These are phyloP conservation scores for Tolypocladium pustulatum DNA, from an alignment of 2,329 filamentous ascomycete genomes.

Conservation along the genomic window DNA sequence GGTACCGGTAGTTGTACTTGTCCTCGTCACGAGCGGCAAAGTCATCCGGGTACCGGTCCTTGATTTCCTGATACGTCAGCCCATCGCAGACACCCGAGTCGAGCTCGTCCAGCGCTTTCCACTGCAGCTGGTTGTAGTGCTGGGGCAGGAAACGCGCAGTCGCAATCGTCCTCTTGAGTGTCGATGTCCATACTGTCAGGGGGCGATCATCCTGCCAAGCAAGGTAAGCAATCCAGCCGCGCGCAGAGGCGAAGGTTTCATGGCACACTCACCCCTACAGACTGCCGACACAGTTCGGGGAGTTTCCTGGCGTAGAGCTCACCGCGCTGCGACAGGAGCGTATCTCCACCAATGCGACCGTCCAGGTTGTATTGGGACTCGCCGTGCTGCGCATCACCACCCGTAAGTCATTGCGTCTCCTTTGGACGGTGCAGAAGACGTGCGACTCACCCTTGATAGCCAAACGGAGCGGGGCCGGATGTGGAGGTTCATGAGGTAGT, in stretches of 20 bases:
- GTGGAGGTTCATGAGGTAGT: slow-evolving; percentile 97
- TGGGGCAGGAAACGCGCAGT: slow-evolving; percentile 74
- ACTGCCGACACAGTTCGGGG: slow-evolving; percentile 74
- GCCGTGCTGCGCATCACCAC: slow-evolving; percentile 54
- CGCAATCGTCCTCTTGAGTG: slow-evolving; percentile 73
- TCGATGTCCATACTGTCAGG: slow-evolving; percentile 53
- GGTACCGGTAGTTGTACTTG: slow-evolving; percentile 99
- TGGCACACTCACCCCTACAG: slow-evolving; percentile 60
- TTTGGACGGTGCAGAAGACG: background rate
- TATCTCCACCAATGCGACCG: slow-evolving; percentile 88
- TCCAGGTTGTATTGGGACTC: slow-evolving; percentile 88
- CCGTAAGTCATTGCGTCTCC: too few relatives aligned
- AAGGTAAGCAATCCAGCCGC: background rate
- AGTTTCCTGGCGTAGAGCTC: slow-evolving; percentile 79
- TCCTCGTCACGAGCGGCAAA: slow-evolving; percentile 93
- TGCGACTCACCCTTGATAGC: slow-evolving; percentile 68
- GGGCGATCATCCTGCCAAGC: slow-evolving; percentile 44
- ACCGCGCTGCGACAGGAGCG: slow-evolving; percentile 74
- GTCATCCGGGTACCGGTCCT: slow-evolving; percentile 82
- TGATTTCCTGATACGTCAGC: slow-evolving; percentile 91
- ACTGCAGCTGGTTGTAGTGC: slow-evolving; percentile 88
- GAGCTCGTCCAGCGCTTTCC: slow-evolving; percentile 96
- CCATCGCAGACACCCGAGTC: slow-evolving; percentile 95
- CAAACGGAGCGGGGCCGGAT: slow-evolving; percentile 95
- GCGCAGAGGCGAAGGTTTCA: background rate